Base-by-base conservation (phyloP, 345 rosid species). In the Salix brachista region DNA sequence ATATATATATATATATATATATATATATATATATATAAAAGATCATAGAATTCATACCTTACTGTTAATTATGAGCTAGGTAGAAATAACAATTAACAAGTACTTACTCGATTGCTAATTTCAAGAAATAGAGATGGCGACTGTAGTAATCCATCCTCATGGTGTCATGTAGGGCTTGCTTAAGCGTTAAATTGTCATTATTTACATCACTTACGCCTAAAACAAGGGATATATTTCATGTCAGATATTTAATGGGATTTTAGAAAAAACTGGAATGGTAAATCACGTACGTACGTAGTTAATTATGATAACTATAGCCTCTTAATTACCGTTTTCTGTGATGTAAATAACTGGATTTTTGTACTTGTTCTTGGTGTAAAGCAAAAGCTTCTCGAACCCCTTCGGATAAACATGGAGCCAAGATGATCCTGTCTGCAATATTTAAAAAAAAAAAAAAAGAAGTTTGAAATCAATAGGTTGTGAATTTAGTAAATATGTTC, bases 191-290 rank as follows among this genome's bases (percentile, higher is more conserved):
- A 6, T 81, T 75, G 3, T 74, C 73, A 78, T 87, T 75, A 71
- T 85, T 80, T 4, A 26, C n/a, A 66, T 85, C 85, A 21, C 72
- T 79, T 0, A 87, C 2, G 14, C 90, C 89, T 86, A 62, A 6
- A n/a, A 52, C 58, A 52, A 18, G 58, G 21, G n/a, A 52, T 52
- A 1, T 52, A 52, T 52, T 52, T 19, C 58, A 19, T 19, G 23
- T 19, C n/a, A 52, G 19, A 41, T 41, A 41, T 41, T 41, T 41
- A 41, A 52, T 52, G 58, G 58, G 58, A n/a, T 52, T 18, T 19
- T 52, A 52, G n/a, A 19, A 52, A 52, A 19, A 6, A 52, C 19
- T 52, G 7, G 58, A 52, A 52, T 52, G 58, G 23, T 19, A 19
- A 2, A 17, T 52, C 58, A 52, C 8, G 58, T 52, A n/a, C n/a